phyloP scores from a whole-genome alignment of 2,329 filamentous ascomycete genomes.

The Neurospora sp. region DNA sequence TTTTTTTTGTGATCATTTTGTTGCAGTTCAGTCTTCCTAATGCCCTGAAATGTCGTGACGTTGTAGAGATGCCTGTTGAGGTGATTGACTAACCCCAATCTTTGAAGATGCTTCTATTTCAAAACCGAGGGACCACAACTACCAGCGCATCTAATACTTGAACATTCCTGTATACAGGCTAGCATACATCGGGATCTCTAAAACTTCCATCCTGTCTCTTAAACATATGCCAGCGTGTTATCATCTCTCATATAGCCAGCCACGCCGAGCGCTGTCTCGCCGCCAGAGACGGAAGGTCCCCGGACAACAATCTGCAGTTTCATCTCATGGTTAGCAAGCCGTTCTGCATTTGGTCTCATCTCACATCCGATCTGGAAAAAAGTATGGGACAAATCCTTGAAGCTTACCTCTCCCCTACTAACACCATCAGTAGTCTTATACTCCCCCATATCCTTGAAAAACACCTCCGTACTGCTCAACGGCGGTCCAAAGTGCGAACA shows the following conservation, averaged over 20 bases:
- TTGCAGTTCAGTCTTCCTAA: neutral
- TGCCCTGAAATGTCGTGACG: neutral
- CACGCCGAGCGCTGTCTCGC: constrained; percentile 53
- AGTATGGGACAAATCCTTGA: neutral
- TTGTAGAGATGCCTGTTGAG: neutral
- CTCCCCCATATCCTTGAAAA: constrained; percentile 53
- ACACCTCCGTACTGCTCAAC: constrained; percentile 68
- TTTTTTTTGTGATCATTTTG: neutral
- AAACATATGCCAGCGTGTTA: constrained; percentile 57
- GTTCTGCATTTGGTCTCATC: neutral
- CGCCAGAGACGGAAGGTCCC: constrained; percentile 65
- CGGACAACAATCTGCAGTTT: constrained; percentile 52
- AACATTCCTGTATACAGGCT: neutral
- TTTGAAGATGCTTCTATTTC: neutral
- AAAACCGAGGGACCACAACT: neutral
- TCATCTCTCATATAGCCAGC: constrained; percentile 59
- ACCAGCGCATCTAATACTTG: neutral
- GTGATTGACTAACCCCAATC: neutral
- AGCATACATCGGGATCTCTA: neutral
- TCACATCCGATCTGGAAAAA: neutral
- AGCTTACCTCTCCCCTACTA: constrained; percentile 52
- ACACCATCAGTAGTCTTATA: constrained; percentile 55
- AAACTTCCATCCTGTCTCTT: neutral
- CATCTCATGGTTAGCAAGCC: constrained; percentile 8
- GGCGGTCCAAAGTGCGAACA: constrained; percentile 73